Percentiles rank a stretch among this genome's conserved stretches.
Evolutionary conservation across 306 rosid genomes (phyloP).

Genomic region (Aeschynomene evenia): DNA sequence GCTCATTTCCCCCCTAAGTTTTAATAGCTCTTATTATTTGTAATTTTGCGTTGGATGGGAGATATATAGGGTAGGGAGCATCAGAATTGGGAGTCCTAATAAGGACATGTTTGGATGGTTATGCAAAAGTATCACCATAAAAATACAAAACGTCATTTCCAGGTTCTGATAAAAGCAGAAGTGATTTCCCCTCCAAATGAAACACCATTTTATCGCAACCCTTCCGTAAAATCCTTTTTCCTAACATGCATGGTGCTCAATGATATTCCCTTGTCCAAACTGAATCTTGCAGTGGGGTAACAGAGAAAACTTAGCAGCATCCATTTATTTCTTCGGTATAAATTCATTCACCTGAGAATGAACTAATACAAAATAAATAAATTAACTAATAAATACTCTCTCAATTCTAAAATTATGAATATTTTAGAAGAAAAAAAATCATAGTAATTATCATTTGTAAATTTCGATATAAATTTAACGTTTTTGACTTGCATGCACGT

Average conservation of each 20-base stretch:
- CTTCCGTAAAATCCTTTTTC: background rate
- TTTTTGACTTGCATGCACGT: too few species aligned
- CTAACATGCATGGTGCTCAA: background rate
- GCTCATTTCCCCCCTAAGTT: too few species aligned
- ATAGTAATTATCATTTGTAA: too few species aligned
- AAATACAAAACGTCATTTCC: constrained; percentile 9
- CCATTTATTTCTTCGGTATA: background rate
- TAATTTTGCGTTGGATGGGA: background rate
- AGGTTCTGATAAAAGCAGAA: background rate
- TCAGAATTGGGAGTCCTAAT: background rate
- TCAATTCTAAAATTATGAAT: too few species aligned
- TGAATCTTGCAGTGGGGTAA: background rate
- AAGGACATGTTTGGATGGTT: background rate
- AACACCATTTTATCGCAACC: background rate
- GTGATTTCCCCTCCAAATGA: background rate
- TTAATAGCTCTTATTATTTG: background rate
- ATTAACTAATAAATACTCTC: background rate
- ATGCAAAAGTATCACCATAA: background rate
- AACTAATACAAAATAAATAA: background rate
- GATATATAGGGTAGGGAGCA: background rate
- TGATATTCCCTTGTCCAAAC: background rate
- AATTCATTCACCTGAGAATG: background rate
- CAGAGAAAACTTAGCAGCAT: background rate
- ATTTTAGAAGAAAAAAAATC: background rate
- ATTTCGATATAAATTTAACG: too few species aligned